These are phyloP conservation scores for Filobasidium wieringae DNA, from an alignment of 768 basidiomycete genomes.

Conservation along the genomic window DNA sequence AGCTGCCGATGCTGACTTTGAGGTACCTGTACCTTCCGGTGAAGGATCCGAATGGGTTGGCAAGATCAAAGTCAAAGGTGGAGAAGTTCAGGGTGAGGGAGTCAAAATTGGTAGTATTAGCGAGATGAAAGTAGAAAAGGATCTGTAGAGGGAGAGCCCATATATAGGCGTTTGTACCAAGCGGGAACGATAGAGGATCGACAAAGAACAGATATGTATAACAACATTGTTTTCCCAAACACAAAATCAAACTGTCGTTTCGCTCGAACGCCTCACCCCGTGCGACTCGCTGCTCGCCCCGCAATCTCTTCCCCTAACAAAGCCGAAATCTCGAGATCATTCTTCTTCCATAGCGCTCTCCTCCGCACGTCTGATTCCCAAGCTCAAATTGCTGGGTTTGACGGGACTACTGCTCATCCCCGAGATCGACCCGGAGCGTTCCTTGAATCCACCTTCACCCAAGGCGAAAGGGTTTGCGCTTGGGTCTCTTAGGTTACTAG, in stretches of 20 bases:
- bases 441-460: neutral
- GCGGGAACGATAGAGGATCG: too few relatives aligned
- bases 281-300: too few relatives aligned
- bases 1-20: constrained; percentile 40
- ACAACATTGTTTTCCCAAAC: neutral
- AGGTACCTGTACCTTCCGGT: constrained; percentile 13
- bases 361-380: constrained; percentile 1
- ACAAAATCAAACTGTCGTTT: too few relatives aligned
- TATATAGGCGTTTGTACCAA: neutral
- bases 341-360: constrained; percentile 9
- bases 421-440: neutral
- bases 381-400: constrained; percentile 10
- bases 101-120: neutral
- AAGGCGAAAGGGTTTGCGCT: neutral
- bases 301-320: too few relatives aligned
- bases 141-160: neutral
- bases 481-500: neutral
- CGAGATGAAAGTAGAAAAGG: neutral
- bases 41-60: constrained; percentile 15
- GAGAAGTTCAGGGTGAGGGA: constrained; percentile 1
- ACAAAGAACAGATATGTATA: neutral
- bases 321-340: too few relatives aligned
- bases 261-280: too few relatives aligned
- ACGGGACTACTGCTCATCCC: constrained; percentile 5
- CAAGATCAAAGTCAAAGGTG: constrained; percentile 8